These are phyloP conservation scores for Syzygium jambos DNA, from an alignment of 345 rosid genomes.

Conservation along the genomic window DNA sequence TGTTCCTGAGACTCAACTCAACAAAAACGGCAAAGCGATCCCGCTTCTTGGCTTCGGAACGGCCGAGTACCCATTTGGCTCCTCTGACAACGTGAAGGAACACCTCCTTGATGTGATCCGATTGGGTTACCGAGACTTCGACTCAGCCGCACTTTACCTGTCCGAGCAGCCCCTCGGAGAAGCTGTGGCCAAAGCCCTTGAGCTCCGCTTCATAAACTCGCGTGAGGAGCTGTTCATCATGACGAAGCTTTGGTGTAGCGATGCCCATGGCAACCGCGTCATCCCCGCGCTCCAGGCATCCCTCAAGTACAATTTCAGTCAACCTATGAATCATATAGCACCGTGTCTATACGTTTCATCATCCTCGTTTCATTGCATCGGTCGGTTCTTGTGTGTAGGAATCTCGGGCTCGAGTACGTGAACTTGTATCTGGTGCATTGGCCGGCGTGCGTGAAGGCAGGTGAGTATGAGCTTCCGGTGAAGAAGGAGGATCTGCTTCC, in stretches of 20 bases:
- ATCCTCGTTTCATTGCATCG: neutral
- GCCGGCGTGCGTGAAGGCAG: slow-evolving; percentile 9
- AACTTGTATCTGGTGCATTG: slow-evolving; percentile 21
- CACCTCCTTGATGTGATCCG: slow-evolving; percentile 16
- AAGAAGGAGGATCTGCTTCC: slow-evolving; percentile 4
- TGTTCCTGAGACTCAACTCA: neutral
- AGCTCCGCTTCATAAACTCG: slow-evolving; percentile 11
- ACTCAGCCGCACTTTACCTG: slow-evolving; percentile 17
- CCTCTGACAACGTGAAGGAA: neutral
- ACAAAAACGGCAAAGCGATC: neutral
- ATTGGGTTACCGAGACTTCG: slow-evolving; percentile 28
- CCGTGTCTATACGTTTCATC: neutral
- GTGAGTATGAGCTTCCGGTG: neutral
- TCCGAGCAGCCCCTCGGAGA: slow-evolving; percentile 24
- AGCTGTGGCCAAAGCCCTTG: slow-evolving; percentile 23
- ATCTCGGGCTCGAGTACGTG: slow-evolving; percentile 13
- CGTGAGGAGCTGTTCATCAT: slow-evolving; percentile 26
- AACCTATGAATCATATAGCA: too few species aligned
- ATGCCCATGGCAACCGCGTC: slow-evolving; percentile 14
- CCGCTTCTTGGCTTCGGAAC: slow-evolving; percentile 11
- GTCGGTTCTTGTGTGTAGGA: slow-evolving; percentile 4
- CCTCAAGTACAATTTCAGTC: neutral
- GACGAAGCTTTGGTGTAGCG: slow-evolving; percentile 25
- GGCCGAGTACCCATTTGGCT: slow-evolving; percentile 1
- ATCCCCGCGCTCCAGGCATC: slow-evolving; percentile 12